Conservation (phyloP, 257 asterid species). For the Thymus mandschuricus region DNA sequence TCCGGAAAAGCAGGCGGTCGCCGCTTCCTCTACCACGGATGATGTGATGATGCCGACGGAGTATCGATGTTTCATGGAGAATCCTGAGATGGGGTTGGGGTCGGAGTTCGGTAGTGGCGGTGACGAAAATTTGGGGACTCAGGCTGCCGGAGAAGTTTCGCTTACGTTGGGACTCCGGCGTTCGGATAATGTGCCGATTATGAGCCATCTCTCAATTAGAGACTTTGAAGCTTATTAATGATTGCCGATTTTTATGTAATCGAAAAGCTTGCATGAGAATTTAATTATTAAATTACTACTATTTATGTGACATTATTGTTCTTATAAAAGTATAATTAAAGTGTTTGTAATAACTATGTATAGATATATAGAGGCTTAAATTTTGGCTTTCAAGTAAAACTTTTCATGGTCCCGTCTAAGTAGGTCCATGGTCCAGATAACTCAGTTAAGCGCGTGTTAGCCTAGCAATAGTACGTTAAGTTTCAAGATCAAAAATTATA, state of each 20-base stretch:
- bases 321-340: not conserved
- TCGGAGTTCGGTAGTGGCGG: conserved; percentile 6
- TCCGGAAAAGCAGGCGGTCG: conserved; percentile 24
- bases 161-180: conserved; percentile 74
- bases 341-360: conserved; percentile 12
- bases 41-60: conserved; percentile 16
- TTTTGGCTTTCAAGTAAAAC: too few species aligned
- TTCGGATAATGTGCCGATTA: conserved; percentile 58
- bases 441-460: too few species aligned
- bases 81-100: conserved; percentile 18
- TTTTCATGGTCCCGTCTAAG: too few species aligned
- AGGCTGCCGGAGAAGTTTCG: conserved; percentile 54
- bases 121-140: conserved; percentile 19
- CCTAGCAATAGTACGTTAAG: too few species aligned
- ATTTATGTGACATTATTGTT: conserved; percentile 23
- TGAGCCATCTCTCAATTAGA: conserved; percentile 53
- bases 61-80: conserved; percentile 36
- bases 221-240: conserved; percentile 53
- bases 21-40: conserved; percentile 19
- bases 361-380: not conserved
- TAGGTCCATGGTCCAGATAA: too few species aligned
- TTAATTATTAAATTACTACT: conserved; percentile 14
- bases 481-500: too few species aligned
- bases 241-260: not conserved
- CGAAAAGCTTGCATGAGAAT: not conserved